Percentiles rank a stretch among this genome's conserved stretches.
phyloP scores from a whole-genome alignment of 768 basidiomycete genomes.

The Hydnum rufescens region DNA sequence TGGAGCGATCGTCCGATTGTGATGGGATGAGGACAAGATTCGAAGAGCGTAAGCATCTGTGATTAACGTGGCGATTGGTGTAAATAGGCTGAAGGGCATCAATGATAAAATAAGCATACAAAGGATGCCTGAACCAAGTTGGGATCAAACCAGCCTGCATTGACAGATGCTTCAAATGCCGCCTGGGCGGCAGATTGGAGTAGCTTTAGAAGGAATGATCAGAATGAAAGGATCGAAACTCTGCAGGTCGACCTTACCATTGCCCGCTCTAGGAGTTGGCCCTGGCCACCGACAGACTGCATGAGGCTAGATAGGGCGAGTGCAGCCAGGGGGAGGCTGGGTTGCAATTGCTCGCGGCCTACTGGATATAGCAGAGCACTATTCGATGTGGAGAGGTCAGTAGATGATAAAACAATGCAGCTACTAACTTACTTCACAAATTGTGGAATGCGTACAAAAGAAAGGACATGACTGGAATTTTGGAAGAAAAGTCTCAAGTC shows the following conservation, averaged over 20 bases:
- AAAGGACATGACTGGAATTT: background rate
- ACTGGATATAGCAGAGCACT: background rate
- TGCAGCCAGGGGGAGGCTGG: background rate
- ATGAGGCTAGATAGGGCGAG: background rate
- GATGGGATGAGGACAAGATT: background rate
- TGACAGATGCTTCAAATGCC: background rate
- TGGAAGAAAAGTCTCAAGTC: background rate
- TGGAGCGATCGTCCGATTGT: background rate
- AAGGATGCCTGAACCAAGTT: background rate
- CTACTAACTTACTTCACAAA: background rate
- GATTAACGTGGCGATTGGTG: background rate
- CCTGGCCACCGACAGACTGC: background rate
- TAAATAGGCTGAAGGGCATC: background rate
- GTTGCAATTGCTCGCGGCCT: background rate
- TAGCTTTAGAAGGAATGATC: background rate
- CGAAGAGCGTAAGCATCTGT: background rate
- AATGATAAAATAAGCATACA: background rate
- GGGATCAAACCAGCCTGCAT: background rate
- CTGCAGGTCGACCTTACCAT: background rate
- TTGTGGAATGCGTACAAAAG: background rate
- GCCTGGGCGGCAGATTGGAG: background rate
- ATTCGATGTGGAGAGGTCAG: background rate
- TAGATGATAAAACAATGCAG: background rate
- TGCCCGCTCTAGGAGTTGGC: background rate
- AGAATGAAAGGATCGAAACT: background rate